These are phyloP conservation scores for Penicillium flavigenum DNA, from an alignment of 495 filamentous ascomycete genomes.

Conservation along the genomic window DNA sequence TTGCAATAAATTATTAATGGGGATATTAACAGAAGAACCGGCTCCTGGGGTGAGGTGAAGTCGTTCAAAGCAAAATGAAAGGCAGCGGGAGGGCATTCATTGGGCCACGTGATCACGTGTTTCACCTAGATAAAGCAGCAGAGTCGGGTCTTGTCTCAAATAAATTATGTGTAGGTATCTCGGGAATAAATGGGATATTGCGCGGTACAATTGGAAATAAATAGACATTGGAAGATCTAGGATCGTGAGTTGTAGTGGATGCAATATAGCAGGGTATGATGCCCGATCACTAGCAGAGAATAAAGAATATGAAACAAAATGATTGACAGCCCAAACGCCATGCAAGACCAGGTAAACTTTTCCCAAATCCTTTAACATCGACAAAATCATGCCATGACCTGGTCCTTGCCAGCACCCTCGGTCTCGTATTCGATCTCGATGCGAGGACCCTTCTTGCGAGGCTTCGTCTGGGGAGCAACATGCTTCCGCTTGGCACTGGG, in stretches of 20 bases:
- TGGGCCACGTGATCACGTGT: slow-evolving; percentile 22
- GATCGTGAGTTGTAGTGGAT: slow-evolving; percentile 26
- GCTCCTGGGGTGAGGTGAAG: slow-evolving; percentile 19
- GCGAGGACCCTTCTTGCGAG: slow-evolving; percentile 65
- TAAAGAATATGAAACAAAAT: slow-evolving; percentile 19
- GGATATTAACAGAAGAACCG: slow-evolving; percentile 24
- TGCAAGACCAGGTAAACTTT: slow-evolving; percentile 39
- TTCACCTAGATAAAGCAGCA: not conserved
- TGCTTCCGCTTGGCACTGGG: slow-evolving; percentile 69
- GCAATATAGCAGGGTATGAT: slow-evolving; percentile 41
- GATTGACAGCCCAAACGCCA: slow-evolving; percentile 40
- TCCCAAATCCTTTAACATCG: slow-evolving; percentile 15
- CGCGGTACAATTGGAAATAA: not conserved
- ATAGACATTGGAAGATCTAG: slow-evolving; percentile 18
- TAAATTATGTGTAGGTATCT: not conserved
- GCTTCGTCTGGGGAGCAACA: slow-evolving; percentile 54
- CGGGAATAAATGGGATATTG: not conserved
- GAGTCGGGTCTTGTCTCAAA: not conserved
- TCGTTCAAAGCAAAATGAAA: slow-evolving; percentile 8
- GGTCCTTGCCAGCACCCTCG: slow-evolving; percentile 53
- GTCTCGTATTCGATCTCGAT: slow-evolving; percentile 73
- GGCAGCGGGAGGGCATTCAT: slow-evolving; percentile 1
- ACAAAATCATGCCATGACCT: slow-evolving; percentile 40
- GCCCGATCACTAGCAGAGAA: slow-evolving; percentile 33
- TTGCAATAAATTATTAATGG: not conserved